Evolutionary conservation across 495 filamentous ascomycete species (phyloP), one percentile per base, ranked within the genome.

Genomic region (Aspergillus nanangensis): DNA sequence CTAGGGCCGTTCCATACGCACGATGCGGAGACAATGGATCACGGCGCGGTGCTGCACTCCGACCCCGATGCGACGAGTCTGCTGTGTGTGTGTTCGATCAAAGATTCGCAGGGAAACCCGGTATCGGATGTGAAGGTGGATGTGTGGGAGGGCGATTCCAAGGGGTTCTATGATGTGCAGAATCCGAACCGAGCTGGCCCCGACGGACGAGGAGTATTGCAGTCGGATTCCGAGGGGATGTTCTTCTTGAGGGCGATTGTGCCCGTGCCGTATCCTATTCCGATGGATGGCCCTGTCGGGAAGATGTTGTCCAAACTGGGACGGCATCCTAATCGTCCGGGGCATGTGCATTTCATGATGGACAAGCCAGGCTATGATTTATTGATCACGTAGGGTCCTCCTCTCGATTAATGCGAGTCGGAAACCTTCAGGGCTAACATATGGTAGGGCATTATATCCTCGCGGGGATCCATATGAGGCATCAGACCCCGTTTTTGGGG

Each of bases 311-410:
- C 65, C 59, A 58, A 55, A 57, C 52, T 93, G 53, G 70, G 73
- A 7, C 71, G 88, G 34, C 88, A 91, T 66, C 76, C 79, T 41
- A 88, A 78, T 71, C 68, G 88, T 41, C 88, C 88, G 17, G 83
- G 81, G 15, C 87, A 93, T 66, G 77, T 92, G 69, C 88, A 90
- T 63, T 90, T 90, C 57, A 89, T 90, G 83, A 87, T 91, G 60
- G 76, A 79, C 50, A 87, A 86, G 65, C 58, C 66, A 56, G 83
- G 78, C 1, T 90, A 81, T 66, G 85, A 90, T 61, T 69, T 81
- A 44, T 62, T 92, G 42, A 78, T 90, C 47, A 92, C 88, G 80
- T 85, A 60, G 50, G 78, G 74, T 36, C 9, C n/a, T 24, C 9
- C n/a, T 24, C 14, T 35, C 21, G n/a, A 11, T 11, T 29, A 11